A percentile compares a stretch with the other conserved stretches of the same genome.
Conservation (phyloP, 495 filamentous ascomycete species). For the Hyaloscypha variabilis region DNA sequence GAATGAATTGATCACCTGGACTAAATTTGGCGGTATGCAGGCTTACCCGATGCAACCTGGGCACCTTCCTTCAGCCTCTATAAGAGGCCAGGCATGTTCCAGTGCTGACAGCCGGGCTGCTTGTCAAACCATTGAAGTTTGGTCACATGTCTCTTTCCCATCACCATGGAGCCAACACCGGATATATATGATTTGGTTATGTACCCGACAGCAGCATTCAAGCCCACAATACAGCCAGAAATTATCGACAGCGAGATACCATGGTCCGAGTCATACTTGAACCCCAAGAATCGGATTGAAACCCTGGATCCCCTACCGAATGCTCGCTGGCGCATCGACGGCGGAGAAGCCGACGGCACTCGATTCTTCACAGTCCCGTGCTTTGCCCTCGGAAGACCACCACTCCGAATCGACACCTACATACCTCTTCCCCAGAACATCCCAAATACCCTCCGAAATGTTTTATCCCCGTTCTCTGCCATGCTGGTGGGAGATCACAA, state of each 20-base stretch:
- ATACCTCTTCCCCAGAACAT: slow-evolving; percentile 13
- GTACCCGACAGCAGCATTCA: slow-evolving; percentile 21
- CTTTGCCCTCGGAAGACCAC: slow-evolving; percentile 19
- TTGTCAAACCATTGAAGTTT: too few species aligned
- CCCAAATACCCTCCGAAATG: neutral
- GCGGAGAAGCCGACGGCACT: slow-evolving; percentile 22
- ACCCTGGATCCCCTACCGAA: slow-evolving; percentile 8
- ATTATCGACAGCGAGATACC: neutral
- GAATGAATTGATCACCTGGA: too few species aligned
- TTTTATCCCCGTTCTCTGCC: neutral
- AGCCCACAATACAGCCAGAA: neutral
- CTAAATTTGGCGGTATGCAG: too few species aligned
- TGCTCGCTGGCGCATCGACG: slow-evolving; percentile 20
- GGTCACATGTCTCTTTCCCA: too few species aligned
- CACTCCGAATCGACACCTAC: slow-evolving; percentile 23
- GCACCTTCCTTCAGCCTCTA: too few species aligned
- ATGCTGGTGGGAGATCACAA: neutral
- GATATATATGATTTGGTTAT: slow-evolving; percentile 18
- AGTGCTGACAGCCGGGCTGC: too few species aligned
- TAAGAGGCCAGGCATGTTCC: too few species aligned
- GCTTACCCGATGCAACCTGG: too few species aligned
- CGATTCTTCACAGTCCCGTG: slow-evolving; percentile 23
- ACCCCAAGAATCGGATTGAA: slow-evolving; percentile 29
- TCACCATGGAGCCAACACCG: slow-evolving; percentile 22
- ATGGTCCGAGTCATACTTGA: slow-evolving; percentile 17